Evolutionary conservation across 768 basidiomycete species (phyloP).

Genomic region (Rhodosporidiobolus odoratus): DNA sequence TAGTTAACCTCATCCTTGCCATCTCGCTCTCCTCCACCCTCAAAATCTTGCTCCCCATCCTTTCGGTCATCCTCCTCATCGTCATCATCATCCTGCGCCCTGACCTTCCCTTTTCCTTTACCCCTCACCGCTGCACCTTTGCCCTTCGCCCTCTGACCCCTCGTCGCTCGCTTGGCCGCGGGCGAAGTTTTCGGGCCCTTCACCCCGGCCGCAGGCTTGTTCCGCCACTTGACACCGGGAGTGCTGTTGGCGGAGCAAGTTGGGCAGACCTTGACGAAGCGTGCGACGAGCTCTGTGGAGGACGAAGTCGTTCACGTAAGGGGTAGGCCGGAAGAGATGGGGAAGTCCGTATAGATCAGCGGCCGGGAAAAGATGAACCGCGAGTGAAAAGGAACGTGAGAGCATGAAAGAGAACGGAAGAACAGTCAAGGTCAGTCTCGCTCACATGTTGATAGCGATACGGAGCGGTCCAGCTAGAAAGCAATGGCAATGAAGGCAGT

Average conservation of each 20-base stretch:
- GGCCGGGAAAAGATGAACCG: not conserved
- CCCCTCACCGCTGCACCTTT: not conserved
- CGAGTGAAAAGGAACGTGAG: not conserved
- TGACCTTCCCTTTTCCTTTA: not conserved
- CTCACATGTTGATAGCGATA: too few species aligned
- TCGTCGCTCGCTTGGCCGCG: not conserved
- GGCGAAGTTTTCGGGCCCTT: not conserved
- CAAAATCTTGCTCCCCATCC: not conserved
- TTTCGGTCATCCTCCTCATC: not conserved
- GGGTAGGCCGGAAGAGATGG: not conserved
- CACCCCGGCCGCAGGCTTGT: not conserved
- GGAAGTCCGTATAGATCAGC: not conserved
- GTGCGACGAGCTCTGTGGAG: not conserved
- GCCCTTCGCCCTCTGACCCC: not conserved
- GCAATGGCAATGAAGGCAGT: too few species aligned
- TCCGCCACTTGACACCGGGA: not conserved
- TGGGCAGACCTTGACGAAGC: slow-evolving; percentile 10
- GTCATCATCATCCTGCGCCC: not conserved
- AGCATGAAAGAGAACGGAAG: too few species aligned
- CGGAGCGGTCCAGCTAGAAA: not conserved
- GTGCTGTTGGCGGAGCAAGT: not conserved
- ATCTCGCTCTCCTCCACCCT: not conserved
- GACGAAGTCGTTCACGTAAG: not conserved
- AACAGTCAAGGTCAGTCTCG: too few species aligned
- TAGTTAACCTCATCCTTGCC: not conserved